These are phyloP conservation scores for Psilocybe mexicana DNA, from an alignment of 1,284 basidiomycete species.

Conservation along the genomic window DNA sequence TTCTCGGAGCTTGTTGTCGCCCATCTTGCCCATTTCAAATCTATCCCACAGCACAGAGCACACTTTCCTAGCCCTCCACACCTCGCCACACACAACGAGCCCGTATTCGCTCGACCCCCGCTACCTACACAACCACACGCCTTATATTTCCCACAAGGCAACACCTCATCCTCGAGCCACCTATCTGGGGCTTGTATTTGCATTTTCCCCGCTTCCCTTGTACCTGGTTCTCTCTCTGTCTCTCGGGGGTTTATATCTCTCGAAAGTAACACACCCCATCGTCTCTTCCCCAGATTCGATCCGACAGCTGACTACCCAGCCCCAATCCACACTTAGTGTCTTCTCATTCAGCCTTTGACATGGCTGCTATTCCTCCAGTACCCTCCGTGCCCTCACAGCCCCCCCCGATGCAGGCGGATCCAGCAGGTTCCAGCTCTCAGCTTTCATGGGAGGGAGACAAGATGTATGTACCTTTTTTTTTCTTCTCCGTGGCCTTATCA, in stretches of 20 bases:
- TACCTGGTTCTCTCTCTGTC: background rate
- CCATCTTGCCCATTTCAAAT: background rate
- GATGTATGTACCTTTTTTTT: constrained; percentile 37
- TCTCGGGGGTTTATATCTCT: background rate
- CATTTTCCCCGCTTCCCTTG: background rate
- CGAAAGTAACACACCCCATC: background rate
- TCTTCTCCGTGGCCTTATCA: constrained; percentile 1
- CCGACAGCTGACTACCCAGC: background rate
- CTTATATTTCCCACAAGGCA: background rate
- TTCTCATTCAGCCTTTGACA: constrained; percentile 7
- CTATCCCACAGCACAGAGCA: background rate
- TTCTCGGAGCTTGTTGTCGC: constrained; percentile 7
- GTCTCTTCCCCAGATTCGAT: background rate
- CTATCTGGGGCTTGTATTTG: background rate
- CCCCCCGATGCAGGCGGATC: constrained; percentile 23
- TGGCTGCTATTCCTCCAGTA: constrained; percentile 28
- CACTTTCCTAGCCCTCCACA: background rate
- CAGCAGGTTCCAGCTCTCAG: constrained; percentile 14
- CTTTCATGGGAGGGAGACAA: constrained; percentile 52
- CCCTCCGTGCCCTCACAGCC: constrained; percentile 25
- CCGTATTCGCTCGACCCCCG: background rate
- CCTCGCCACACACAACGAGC: background rate
- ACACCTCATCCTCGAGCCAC: background rate
- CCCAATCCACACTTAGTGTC: background rate
- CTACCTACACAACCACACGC: background rate